These are phyloP conservation scores for Cladophialophora carrionii DNA, from an alignment of 2,329 filamentous ascomycete species.

Conservation along the genomic window DNA sequence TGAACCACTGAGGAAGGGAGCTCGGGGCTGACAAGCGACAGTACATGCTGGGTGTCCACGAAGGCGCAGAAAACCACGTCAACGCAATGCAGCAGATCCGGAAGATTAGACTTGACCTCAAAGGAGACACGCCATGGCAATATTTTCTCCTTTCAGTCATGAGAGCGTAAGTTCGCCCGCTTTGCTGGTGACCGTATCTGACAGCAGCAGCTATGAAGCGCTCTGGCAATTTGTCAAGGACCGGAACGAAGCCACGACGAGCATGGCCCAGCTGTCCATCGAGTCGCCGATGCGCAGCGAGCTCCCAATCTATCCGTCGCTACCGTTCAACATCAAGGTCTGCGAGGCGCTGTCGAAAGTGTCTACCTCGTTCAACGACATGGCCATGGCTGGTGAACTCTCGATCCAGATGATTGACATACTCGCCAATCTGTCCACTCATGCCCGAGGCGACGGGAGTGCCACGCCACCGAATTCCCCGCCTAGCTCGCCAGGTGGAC, in stretches of 20 bases:
- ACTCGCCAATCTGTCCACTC: constrained; percentile 23
- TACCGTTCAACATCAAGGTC: constrained; percentile 26
- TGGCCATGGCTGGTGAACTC: constrained; percentile 28
- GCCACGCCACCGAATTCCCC: constrained; percentile 17
- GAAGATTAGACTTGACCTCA: constrained; percentile 21
- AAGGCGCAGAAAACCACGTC: constrained; percentile 27
- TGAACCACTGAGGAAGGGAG: background rate
- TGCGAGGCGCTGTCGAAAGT: constrained; percentile 31
- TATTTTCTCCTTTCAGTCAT: constrained; percentile 21
- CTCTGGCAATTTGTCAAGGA: constrained; percentile 33
- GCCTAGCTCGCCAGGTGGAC: constrained; percentile 12
- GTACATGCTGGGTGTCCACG: constrained; percentile 31
- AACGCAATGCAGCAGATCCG: constrained; percentile 29
- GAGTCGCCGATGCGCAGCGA: constrained; percentile 29
- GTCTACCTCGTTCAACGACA: constrained; percentile 27
- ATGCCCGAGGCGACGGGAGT: constrained; percentile 18
- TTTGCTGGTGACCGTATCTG: constrained; percentile 2
- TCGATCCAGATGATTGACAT: constrained; percentile 33
- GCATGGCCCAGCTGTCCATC: constrained; percentile 27
- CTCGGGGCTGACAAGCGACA: constrained; percentile 2
- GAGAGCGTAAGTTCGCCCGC: constrained; percentile 20
- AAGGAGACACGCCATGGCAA: constrained; percentile 28
- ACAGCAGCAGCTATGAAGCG: constrained; percentile 23
- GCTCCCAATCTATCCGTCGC: constrained; percentile 28
- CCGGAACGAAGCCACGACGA: constrained; percentile 24